Evolutionary conservation across 1,139 yeast species (phyloP).

Genomic region (Pichia sp.): DNA sequence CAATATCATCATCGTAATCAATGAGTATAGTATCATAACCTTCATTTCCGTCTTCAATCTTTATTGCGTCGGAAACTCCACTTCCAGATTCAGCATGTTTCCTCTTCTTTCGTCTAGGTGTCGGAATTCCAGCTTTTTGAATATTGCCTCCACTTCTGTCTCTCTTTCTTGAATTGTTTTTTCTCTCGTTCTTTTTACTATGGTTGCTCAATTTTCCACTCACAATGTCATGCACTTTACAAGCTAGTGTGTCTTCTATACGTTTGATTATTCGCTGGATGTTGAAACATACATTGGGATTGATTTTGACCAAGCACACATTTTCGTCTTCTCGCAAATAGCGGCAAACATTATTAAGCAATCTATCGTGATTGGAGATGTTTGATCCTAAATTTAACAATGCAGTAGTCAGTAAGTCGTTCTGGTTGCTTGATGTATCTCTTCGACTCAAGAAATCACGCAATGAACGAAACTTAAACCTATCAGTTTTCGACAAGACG

Average conservation of each 20-base stretch:
- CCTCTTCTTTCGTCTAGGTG: constrained; percentile 12
- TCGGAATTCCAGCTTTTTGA: not conserved
- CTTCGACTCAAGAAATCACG: constrained; percentile 30
- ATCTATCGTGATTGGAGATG: constrained; percentile 50
- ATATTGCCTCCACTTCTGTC: not conserved
- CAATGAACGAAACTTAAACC: constrained; percentile 37
- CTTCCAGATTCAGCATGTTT: constrained; percentile 5
- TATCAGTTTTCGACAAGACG: constrained; percentile 39
- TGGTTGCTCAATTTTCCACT: not conserved
- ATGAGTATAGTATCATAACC: constrained; percentile 17
- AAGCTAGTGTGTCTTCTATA: constrained; percentile 15
- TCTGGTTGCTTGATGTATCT: constrained; percentile 13
- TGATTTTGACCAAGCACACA: constrained; percentile 25
- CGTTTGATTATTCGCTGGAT: constrained; percentile 15
- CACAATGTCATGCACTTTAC: constrained; percentile 9
- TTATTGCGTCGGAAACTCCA: constrained; percentile 2
- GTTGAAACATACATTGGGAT: constrained; percentile 22
- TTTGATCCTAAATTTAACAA: constrained; percentile 54
- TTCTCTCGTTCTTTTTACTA: not conserved
- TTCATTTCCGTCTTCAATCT: constrained; percentile 15
- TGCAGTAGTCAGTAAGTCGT: constrained; percentile 38
- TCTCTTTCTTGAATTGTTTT: not conserved
- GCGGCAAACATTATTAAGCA: constrained; percentile 41
- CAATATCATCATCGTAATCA: not conserved
- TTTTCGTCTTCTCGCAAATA: constrained; percentile 25